Conservation (phyloP, 2,329 filamentous ascomycete genomes). For the Grosmannia clavigera region DNA sequence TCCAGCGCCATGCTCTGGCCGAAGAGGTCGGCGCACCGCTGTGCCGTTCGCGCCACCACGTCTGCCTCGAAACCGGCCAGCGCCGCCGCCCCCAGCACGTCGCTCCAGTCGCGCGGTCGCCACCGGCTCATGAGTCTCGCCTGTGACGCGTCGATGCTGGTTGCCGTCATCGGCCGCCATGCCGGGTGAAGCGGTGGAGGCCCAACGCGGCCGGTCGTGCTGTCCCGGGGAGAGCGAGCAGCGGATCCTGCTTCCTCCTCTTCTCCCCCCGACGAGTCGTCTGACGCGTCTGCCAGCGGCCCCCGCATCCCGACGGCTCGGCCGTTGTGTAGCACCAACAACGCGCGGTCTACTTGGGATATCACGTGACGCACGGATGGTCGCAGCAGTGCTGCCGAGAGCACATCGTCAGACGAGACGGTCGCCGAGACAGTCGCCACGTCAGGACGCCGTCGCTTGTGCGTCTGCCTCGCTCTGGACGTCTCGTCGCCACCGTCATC, state of each 20-base stretch:
- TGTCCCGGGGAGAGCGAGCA: too few species aligned
- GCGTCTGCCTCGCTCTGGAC: neutral
- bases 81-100: conserved; percentile 68
- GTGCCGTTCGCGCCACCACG: conserved; percentile 55
- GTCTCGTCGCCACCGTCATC: too few species aligned
- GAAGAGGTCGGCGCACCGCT: conserved; percentile 67
- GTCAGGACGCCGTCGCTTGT: conserved; percentile 16
- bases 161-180: neutral
- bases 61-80: conserved; percentile 55
- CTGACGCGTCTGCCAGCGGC: too few species aligned
- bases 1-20: conserved; percentile 56
- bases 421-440: conserved; percentile 15
- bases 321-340: conserved; percentile 57
- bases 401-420: conserved; percentile 57
- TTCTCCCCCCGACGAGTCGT: neutral
- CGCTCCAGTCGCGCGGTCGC: conserved; percentile 65
- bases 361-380: conserved; percentile 62
- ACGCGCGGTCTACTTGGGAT: conserved; percentile 53
- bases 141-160: neutral
- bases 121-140: conserved; percentile 13
- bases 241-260: too few species aligned
- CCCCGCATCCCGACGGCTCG: conserved; percentile 37
- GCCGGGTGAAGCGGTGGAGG: neutral
- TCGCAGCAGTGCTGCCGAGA: conserved; percentile 49
- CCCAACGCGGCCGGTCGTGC: neutral